These are phyloP conservation scores for Ceratobasidium sp. DNA, from an alignment of 1,284 basidiomycete species.

Conservation along the genomic window DNA sequence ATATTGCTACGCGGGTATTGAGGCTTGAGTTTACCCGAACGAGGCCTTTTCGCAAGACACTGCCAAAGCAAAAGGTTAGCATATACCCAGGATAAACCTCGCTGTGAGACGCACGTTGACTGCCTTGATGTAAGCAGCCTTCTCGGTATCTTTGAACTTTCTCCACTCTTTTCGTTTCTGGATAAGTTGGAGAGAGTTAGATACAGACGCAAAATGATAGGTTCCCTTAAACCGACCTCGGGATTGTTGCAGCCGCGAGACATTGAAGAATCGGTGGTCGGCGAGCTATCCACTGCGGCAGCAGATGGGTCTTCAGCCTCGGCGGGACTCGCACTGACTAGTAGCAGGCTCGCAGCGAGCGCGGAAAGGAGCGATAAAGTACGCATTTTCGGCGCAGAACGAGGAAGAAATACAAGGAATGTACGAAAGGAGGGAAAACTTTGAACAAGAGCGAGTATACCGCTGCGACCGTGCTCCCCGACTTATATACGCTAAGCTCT, in stretches of 20 bases:
- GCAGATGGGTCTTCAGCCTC: background rate
- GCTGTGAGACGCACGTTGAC: slow-evolving; percentile 14
- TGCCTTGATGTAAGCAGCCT: slow-evolving; percentile 40
- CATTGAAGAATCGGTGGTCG: background rate
- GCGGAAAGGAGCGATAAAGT: slow-evolving; percentile 23
- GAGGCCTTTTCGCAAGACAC: slow-evolving; percentile 37
- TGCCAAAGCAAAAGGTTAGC: slow-evolving; percentile 4
- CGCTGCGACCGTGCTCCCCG: background rate
- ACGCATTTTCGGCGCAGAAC: slow-evolving; percentile 14
- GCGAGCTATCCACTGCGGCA: background rate
- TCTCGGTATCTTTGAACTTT: slow-evolving; percentile 9
- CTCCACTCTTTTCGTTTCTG: slow-evolving; percentile 39
- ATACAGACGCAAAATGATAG: background rate
- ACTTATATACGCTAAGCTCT: slow-evolving; percentile 19
- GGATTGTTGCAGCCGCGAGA: slow-evolving; percentile 12
- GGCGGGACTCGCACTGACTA: no score
- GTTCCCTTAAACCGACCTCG: slow-evolving; percentile 14
- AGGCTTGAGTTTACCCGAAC: slow-evolving; percentile 27
- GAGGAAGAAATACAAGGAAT: slow-evolving; percentile 6
- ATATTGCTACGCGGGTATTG: slow-evolving; percentile 36
- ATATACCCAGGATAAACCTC: background rate
- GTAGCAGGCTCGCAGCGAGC: no score
- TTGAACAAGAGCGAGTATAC: background rate
- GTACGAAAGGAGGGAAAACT: background rate
- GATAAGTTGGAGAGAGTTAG: background rate